phyloP scores from a whole-genome alignment of 495 filamentous ascomycete species.

The Tuber microsphaerosporum region DNA sequence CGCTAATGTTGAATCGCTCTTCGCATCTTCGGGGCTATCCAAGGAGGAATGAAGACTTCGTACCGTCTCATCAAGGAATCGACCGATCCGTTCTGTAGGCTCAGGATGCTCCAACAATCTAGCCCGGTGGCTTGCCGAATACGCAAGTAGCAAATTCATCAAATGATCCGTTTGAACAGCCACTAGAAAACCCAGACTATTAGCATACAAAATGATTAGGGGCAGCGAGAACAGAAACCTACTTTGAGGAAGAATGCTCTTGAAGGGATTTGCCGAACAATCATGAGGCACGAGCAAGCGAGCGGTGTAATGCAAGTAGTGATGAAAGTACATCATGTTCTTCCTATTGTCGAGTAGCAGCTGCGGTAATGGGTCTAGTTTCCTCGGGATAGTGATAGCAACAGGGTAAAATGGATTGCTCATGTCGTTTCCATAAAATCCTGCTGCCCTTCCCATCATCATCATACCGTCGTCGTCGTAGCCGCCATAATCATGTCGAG shows the following conservation, averaged over 20 bases:
- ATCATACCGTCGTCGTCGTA: slow-evolving; percentile 28
- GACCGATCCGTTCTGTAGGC: slow-evolving; percentile 68
- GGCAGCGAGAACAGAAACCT: slow-evolving; percentile 41
- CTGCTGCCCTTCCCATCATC: slow-evolving; percentile 13
- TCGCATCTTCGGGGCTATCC: slow-evolving; percentile 52
- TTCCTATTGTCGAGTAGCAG: slow-evolving; percentile 66
- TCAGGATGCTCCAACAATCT: slow-evolving; percentile 67
- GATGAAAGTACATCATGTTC: slow-evolving; percentile 71
- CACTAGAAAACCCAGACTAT: slow-evolving; percentile 48
- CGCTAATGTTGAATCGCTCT: slow-evolving; percentile 68
- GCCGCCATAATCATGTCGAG: slow-evolving; percentile 30
- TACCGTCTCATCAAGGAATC: slow-evolving; percentile 73
- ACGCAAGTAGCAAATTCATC: slow-evolving; percentile 70
- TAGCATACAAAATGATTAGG: slow-evolving; percentile 14
- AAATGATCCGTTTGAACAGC: slow-evolving; percentile 61
- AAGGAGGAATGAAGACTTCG: slow-evolving; percentile 63
- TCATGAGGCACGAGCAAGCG: slow-evolving; percentile 64
- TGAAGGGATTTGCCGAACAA: slow-evolving; percentile 62
- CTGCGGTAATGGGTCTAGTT: slow-evolving; percentile 60
- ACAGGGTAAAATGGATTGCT: slow-evolving; percentile 43
- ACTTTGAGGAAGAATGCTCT: slow-evolving; percentile 62
- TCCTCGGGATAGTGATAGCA: slow-evolving; percentile 57
- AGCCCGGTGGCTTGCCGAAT: slow-evolving; percentile 74
- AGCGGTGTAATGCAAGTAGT: slow-evolving; percentile 67
- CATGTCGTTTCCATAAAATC: slow-evolving; percentile 23